phyloP scores from a whole-genome alignment of 768 basidiomycete genomes.

The Trametes sanguinea region DNA sequence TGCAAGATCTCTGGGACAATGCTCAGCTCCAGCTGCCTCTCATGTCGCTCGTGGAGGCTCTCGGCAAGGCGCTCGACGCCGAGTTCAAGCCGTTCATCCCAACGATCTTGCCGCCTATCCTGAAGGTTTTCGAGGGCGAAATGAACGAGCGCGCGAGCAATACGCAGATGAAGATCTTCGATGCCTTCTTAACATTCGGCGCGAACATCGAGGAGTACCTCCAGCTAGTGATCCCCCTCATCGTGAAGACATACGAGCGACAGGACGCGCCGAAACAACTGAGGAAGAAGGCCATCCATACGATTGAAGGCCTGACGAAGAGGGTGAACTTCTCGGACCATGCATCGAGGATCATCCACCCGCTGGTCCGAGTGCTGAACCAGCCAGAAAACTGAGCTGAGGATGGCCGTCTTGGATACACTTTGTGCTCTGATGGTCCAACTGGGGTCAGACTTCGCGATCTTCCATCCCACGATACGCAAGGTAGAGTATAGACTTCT shows the following conservation, averaged over 20 bases:
- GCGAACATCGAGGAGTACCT: slow-evolving; percentile 97
- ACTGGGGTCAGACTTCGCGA: slow-evolving; percentile 94
- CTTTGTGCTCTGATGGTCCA: slow-evolving; percentile 91
- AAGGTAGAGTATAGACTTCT: slow-evolving; percentile 54
- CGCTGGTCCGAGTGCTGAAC: slow-evolving; percentile 84
- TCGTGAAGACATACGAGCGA: slow-evolving; percentile 88
- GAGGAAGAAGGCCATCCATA: slow-evolving; percentile 87
- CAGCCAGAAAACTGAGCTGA: slow-evolving; percentile 73
- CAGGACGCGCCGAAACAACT: slow-evolving; percentile 70
- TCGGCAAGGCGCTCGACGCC: slow-evolving; percentile 91
- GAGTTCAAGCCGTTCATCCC: slow-evolving; percentile 98
- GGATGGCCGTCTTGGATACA: slow-evolving; percentile 88
- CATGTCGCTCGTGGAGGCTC: slow-evolving; percentile 87
- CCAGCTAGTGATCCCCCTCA: slow-evolving; percentile 93
- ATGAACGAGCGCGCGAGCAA: slow-evolving; percentile 73
- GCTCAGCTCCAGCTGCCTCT: slow-evolving; percentile 83
- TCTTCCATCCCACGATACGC: slow-evolving; percentile 96
- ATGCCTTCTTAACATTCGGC: slow-evolving; percentile 94
- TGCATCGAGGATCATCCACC: slow-evolving; percentile 95
- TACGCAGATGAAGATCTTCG: slow-evolving; percentile 89
- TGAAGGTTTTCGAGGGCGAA: slow-evolving; percentile 92
- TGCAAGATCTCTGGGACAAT: slow-evolving; percentile 91
- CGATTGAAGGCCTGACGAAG: slow-evolving; percentile 86
- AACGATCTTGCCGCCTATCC: slow-evolving; percentile 81
- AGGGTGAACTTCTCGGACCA: slow-evolving; percentile 98